Evolutionary conservation across 345 rosid species (phyloP), one percentile per base, ranked within the genome.

Genomic region (Salix exigua): DNA sequence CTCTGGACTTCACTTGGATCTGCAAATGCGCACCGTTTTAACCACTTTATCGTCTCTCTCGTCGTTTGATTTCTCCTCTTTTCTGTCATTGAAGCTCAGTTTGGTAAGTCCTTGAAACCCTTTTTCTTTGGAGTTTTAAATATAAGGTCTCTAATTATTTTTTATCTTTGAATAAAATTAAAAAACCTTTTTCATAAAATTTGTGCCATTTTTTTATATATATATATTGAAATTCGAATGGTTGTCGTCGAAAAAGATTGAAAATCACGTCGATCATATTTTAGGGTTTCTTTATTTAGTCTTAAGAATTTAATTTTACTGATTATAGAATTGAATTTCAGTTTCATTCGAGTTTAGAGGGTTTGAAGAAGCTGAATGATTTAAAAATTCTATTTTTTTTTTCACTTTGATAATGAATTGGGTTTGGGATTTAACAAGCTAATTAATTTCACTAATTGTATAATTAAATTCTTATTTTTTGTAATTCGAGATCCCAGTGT

Each of bases 11-110:
- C 40, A 11, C 35, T 71, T 26, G 83, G 84, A 86, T 84, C 85
- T 83, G 79, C 87, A 77, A 83, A 86, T 84, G 89, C 82, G 65
- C 72, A 13, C 66, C 81, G 25, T 80, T 28, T 79, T 48, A 10
- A 28, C 66, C 64, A 31, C 48, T 6, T 72, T 75, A 30, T 72
- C 82, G 75, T 16, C 62, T 42, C 72, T 73, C 50, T 42, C 67
- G 40, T 55, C 50, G 63, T 19, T 40, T 40, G 42, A 79, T 46
- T 66, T 69, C 75, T 64, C 76, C 63, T 30, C 73, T 26, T 62
- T 30, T 74, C 53, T 48, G 66, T 58, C 74, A 78, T 71, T 61
- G 68, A 82, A 85, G 82, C 85, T 86, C 70, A 23, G 68, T 66
- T 73, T 75, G 85, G 92, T 91, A 55, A 73, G 89, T 82, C 21